Conservation (phyloP, 495 filamentous ascomycete genomes). For the Podospora australis region DNA sequence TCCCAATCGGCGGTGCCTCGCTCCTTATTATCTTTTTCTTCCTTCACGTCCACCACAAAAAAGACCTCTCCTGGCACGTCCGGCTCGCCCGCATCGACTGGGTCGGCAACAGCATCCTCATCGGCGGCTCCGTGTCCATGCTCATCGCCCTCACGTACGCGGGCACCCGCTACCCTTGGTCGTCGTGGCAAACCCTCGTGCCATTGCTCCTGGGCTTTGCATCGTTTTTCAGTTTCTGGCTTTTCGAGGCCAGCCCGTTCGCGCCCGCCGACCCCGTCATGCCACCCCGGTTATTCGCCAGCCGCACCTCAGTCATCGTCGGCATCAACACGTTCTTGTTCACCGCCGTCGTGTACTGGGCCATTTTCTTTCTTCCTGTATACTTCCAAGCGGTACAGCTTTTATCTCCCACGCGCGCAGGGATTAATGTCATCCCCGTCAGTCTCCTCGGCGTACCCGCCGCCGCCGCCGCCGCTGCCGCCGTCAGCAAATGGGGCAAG, state of each 20-base stretch:
- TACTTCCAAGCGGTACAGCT: constrained; percentile 41
- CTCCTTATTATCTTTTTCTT: constrained; percentile 25
- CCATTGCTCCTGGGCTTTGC: constrained; percentile 22
- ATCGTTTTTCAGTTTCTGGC: constrained; percentile 17
- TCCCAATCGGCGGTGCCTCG: constrained; percentile 24
- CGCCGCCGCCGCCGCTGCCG: not conserved
- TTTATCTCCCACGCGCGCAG: constrained; percentile 17
- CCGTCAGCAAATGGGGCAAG: constrained; percentile 16
- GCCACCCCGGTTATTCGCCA: constrained; percentile 23
- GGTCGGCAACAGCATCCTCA: constrained; percentile 24
- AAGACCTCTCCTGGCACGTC: constrained; percentile 9
- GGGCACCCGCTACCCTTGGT: constrained; percentile 24
- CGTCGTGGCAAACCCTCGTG: constrained; percentile 21
- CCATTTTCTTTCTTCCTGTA: constrained; percentile 38
- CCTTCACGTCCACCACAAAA: constrained; percentile 24
- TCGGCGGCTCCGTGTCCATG: constrained; percentile 22
- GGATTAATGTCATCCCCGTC: not conserved
- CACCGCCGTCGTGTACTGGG: constrained; percentile 1
- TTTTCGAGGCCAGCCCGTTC: constrained; percentile 15
- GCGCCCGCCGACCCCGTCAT: constrained; percentile 26
- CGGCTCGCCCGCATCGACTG: constrained; percentile 27
- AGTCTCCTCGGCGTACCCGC: not conserved
- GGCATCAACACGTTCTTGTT: constrained; percentile 22
- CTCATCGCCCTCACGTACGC: constrained; percentile 19
- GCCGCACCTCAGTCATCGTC: constrained; percentile 21